Percentiles rank a stretch among this genome's conserved stretches.
These are phyloP conservation scores for Biscogniauxia sp. DNA, from an alignment of 2,329 filamentous ascomycete genomes.

Conservation along the genomic window DNA sequence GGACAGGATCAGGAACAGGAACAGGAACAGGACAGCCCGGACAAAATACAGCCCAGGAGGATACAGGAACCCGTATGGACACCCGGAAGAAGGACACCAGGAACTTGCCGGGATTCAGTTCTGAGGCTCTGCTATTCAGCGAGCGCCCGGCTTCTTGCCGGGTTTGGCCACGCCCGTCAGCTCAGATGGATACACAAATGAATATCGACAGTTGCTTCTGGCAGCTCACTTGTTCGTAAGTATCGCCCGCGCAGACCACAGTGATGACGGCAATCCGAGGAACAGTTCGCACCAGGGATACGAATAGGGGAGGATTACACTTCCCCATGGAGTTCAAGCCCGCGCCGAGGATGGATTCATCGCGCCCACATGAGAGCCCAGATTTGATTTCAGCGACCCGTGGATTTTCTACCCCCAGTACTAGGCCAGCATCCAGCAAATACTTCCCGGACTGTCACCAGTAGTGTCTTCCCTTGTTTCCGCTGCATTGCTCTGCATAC, in stretches of 20 bases:
- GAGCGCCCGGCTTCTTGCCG: slow-evolving; percentile 14
- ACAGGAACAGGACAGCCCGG: slow-evolving; percentile 15
- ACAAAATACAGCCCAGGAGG: slow-evolving; percentile 17
- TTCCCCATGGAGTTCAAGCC: neutral
- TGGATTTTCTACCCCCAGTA: slow-evolving; percentile 17
- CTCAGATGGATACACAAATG: slow-evolving; percentile 32
- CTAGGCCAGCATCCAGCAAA: slow-evolving; percentile 10
- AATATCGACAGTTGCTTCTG: slow-evolving; percentile 8
- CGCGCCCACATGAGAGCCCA: slow-evolving; percentile 4
- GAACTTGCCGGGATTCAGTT: slow-evolving; percentile 18
- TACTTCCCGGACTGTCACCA: slow-evolving; percentile 6
- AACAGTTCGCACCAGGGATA: slow-evolving; percentile 9
- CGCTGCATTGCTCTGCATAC: slow-evolving; percentile 20
- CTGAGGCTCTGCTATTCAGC: slow-evolving; percentile 22
- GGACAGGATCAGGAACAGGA: slow-evolving; percentile 18
- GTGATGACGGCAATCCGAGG: slow-evolving; percentile 26
- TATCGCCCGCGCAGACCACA: slow-evolving; percentile 34
- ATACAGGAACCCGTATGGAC: slow-evolving; percentile 17
- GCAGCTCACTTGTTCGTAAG: slow-evolving; percentile 30
- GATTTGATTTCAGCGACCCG: slow-evolving; percentile 13
- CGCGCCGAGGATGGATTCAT: neutral
- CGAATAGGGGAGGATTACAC: slow-evolving; percentile 16
- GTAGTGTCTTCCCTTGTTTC: slow-evolving; percentile 19
- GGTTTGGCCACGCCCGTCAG: slow-evolving; percentile 23
- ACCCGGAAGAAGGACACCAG: slow-evolving; percentile 18